These are phyloP conservation scores for Pythium rhizo-oryzae DNA, from an alignment of 352 stramenopile species.

Conservation along the genomic window DNA sequence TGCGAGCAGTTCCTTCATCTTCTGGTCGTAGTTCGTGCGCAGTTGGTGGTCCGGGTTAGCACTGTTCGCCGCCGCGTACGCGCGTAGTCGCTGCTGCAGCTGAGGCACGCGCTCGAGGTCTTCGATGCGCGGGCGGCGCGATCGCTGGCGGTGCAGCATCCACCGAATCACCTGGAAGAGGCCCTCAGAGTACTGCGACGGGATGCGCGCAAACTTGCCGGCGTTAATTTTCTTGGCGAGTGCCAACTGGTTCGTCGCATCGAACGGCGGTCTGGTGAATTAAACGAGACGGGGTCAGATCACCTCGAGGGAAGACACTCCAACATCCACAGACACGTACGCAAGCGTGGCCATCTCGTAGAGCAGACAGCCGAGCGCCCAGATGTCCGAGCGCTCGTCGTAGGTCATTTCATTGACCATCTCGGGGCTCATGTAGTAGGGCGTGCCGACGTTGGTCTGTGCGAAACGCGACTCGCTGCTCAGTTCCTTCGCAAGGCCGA, in stretches of 20 bases:
- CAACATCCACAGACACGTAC: slow-evolving; percentile 35
- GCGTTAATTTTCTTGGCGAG: slow-evolving; percentile 94
- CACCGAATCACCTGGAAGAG: slow-evolving; percentile 90
- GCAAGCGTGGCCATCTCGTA: slow-evolving; percentile 91
- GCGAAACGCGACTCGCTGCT: slow-evolving; percentile 90
- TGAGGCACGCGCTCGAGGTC: slow-evolving; percentile 84
- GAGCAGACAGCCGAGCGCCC: slow-evolving; percentile 88
- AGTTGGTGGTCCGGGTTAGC: slow-evolving; percentile 64
- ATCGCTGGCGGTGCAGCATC: slow-evolving; percentile 89
- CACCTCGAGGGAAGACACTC: neutral
- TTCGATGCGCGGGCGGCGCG: slow-evolving; percentile 80
- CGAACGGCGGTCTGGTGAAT: slow-evolving; percentile 81
- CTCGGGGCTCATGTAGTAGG: slow-evolving; percentile 94
- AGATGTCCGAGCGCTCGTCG: slow-evolving; percentile 93
- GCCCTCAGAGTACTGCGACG: slow-evolving; percentile 89
- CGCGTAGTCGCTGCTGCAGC: slow-evolving; percentile 77
- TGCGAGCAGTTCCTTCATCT: slow-evolving; percentile 87
- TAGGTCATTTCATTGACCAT: slow-evolving; percentile 94
- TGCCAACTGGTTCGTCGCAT: slow-evolving; percentile 91
- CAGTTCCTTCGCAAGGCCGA: slow-evolving; percentile 91
- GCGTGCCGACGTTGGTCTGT: slow-evolving; percentile 91
- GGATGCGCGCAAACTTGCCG: slow-evolving; percentile 91
- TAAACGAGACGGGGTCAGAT: neutral
- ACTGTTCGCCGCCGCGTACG: slow-evolving; percentile 70
- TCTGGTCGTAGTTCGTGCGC: slow-evolving; percentile 82